Evolutionary conservation across 2,329 filamentous ascomycete species (phyloP), one percentile per base, ranked within the genome.

Genomic region (Reticulascus tulasneorum): DNA sequence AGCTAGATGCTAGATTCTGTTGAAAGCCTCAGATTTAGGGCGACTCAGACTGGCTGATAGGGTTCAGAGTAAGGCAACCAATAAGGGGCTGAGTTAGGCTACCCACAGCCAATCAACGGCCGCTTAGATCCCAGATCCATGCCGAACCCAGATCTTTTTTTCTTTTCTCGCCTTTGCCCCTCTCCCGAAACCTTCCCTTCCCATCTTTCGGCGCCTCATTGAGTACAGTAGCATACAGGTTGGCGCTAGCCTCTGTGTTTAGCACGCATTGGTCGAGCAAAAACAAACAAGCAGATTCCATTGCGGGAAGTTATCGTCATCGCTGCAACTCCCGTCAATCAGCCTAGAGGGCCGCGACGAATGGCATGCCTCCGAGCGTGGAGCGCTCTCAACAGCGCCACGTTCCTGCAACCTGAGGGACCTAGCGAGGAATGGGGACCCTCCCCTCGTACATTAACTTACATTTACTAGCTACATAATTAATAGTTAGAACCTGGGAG

Each of bases 401-500:
- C 39, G 39, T 42, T 40, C 39, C 39, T 42, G 39, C 36, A 27
- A 42, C 39, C 12, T 27, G 39, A 27, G 27, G 39, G 37, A 21
- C 36, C 21, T 13, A 25, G 30, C 35, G 26, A 41, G 38, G 29
- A 30, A 41, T 41, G 31, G 39, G 31, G n/a, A n/a, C n/a, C n/a
- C n/a, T n/a, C n/a, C n/a, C 36, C 39, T 40, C 39, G 39, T 32
- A 42, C 39, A 39, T n/a, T n/a, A n/a, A n/a, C n/a, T n/a, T n/a
- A n/a, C n/a, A n/a, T n/a, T n/a, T n/a, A n/a, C n/a, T n/a, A n/a
- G n/a, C n/a, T n/a, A n/a, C n/a, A n/a, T n/a, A n/a, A n/a, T n/a
- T n/a, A n/a, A n/a, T n/a, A n/a, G n/a, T n/a, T n/a, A n/a, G 40
- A 42, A 40, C 40, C 39, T 42, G 39, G 31, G 23, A 42, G 39